Conservation (phyloP, 1,284 basidiomycete species). For the Puccinia novopanici region DNA sequence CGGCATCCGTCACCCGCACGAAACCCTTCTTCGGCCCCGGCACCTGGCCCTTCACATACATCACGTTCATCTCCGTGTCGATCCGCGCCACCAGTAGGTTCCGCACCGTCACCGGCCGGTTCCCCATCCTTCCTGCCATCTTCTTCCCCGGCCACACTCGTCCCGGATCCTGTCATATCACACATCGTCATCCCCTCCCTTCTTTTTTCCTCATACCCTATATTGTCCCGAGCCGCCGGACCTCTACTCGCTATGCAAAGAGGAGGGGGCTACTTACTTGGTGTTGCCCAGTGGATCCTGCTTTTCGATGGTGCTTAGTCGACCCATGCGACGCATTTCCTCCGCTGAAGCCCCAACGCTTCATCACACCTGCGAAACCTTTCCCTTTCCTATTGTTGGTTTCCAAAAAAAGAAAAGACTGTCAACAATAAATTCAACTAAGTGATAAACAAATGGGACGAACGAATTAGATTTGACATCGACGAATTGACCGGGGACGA, state of each 20-base stretch:
- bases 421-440: constrained; percentile 4
- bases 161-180: too few species aligned
- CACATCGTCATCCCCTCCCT: constrained; percentile 88
- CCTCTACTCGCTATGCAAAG: neutral
- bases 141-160: too few species aligned
- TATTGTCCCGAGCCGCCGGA: too few species aligned
- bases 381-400: constrained; percentile 88
- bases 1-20: constrained; percentile 58
- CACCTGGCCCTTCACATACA: constrained; percentile 73
- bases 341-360: constrained; percentile 91
- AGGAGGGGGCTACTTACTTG: constrained; percentile 67
- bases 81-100: too few species aligned
- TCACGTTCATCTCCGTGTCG: constrained; percentile 77
- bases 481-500: constrained; percentile 94
- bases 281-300: constrained; percentile 90
- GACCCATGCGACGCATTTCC: constrained; percentile 93
- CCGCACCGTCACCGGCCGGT: too few species aligned
- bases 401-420: neutral
- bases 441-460: constrained; percentile 58
- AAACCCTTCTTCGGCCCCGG: constrained; percentile 64
- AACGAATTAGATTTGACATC: constrained; percentile 91
- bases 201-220: constrained; percentile 98
- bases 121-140: too few species aligned
- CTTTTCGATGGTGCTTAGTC: constrained; percentile 87
- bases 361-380: constrained; percentile 96